These are phyloP conservation scores for Mucor indicus DNA, from an alignment of 371 early-diverging fungal genomes.

Conservation along the genomic window DNA sequence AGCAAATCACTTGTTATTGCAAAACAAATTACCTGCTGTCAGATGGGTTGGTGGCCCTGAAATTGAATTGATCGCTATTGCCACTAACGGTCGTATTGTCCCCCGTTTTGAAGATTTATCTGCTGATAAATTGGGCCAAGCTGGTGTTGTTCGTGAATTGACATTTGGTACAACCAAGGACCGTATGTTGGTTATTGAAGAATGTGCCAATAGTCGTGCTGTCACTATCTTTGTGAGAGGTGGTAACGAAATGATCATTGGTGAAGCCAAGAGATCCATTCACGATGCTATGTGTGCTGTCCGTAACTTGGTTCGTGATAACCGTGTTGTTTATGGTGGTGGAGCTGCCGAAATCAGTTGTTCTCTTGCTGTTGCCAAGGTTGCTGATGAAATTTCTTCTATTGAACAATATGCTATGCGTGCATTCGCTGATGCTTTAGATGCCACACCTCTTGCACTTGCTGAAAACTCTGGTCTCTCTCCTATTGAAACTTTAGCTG, in stretches of 20 bases:
- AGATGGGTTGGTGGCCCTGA: constrained; percentile 99
- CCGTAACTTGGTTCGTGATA: constrained; percentile 95
- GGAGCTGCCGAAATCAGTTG: constrained; percentile 98
- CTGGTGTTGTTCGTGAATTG: constrained; percentile 93
- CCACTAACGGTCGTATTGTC: constrained; percentile 98
- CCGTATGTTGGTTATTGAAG: constrained; percentile 98
- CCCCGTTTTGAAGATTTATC: constrained; percentile 98
- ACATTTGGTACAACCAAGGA: constrained; percentile 98
- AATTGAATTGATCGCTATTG: constrained; percentile 98
- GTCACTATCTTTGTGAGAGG: constrained; percentile 99
- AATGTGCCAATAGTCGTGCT: constrained; percentile 96
- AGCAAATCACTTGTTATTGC: constrained; percentile 98
- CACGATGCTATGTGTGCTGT: constrained; percentile 99
- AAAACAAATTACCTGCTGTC: constrained; percentile 98
- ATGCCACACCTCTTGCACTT: constrained; percentile 95
- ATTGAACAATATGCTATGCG: constrained; percentile 99
- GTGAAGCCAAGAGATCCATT: constrained; percentile 99
- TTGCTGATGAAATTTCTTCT: constrained; percentile 88
- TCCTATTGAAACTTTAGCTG: constrained; percentile 94
- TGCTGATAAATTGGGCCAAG: constrained; percentile 90
- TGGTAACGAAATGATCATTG: constrained; percentile 99
- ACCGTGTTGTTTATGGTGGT: constrained; percentile 99
- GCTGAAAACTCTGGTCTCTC: constrained; percentile 98
- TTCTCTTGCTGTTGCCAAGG: constrained; percentile 89
- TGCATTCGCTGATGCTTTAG: constrained; percentile 95